Conservation (phyloP, 345 rosid genomes). For the Eucalyptus cloeziana region DNA sequence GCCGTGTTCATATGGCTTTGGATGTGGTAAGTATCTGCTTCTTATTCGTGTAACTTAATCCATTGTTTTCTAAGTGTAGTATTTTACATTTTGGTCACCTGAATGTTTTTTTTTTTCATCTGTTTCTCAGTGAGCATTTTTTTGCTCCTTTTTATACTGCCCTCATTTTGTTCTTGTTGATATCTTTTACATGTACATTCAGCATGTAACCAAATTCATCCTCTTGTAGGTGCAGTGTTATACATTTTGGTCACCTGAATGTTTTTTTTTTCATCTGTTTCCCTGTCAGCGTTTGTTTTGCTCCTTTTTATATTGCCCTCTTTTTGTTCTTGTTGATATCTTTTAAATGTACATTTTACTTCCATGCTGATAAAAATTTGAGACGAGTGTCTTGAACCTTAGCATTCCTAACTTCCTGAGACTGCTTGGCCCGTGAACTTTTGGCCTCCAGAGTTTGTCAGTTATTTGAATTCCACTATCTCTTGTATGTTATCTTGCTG, state of each 20-base stretch:
- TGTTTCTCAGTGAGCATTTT: background rate
- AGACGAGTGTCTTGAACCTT: background rate
- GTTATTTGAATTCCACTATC: background rate
- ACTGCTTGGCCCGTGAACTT: background rate
- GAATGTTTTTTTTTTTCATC: background rate
- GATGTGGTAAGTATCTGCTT: conserved; percentile 58
- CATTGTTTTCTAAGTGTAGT: background rate
- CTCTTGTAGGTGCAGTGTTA: background rate
- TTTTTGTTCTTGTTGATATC: background rate
- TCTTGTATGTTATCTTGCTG: background rate
- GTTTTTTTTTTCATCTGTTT: background rate
- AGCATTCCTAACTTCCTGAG: background rate
- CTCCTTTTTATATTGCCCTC: background rate
- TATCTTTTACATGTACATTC: background rate
- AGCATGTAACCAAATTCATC: too few species aligned
- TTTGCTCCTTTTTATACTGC: background rate
- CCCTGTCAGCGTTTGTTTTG: background rate
- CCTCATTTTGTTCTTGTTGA: background rate
- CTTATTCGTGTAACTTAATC: background rate
- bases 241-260: background rate
- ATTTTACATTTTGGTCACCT: background rate
- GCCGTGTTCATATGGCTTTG: conserved; percentile 76
- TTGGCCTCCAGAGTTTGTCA: background rate
- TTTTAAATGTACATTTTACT: background rate
- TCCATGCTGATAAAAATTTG: background rate